phyloP scores from a whole-genome alignment of 1,284 basidiomycete genomes.

The Cerrena zonata region DNA sequence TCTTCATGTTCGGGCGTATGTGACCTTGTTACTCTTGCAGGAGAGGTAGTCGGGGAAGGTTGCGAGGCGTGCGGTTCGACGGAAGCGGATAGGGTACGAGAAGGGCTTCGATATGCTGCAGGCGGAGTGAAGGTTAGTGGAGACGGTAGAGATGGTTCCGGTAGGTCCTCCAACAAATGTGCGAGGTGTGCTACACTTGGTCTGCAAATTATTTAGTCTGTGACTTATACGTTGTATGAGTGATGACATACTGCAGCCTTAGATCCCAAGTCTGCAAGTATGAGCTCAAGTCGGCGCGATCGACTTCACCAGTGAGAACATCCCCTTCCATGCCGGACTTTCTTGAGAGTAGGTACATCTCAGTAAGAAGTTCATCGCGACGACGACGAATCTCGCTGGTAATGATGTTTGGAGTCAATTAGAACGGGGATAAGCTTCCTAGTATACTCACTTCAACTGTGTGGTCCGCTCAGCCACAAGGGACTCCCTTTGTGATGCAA shows the following conservation, averaged over 20 bases:
- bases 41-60: not conserved
- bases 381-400: conserved; percentile 52
- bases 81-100: not conserved
- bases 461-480: conserved; percentile 18
- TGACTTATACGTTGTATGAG: not conserved
- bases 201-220: not conserved
- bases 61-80: not conserved
- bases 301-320: not conserved
- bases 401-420: not conserved
- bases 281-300: not conserved
- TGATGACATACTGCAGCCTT: not conserved
- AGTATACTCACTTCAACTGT: conserved; percentile 16
- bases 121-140: not conserved
- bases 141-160: not conserved
- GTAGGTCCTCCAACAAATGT: not conserved
- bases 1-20: no score
- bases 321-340: conserved; percentile 26
- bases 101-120: not conserved
- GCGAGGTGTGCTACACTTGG: not conserved
- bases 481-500: not conserved
- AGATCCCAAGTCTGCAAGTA: not conserved
- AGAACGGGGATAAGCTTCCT: not conserved
- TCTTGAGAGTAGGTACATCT: conserved; percentile 61
- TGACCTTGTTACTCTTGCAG: no score
- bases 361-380: conserved; percentile 59